These are phyloP conservation scores for Crocinoboletus sp. DNA, from an alignment of 1,284 basidiomycete species.

Conservation along the genomic window DNA sequence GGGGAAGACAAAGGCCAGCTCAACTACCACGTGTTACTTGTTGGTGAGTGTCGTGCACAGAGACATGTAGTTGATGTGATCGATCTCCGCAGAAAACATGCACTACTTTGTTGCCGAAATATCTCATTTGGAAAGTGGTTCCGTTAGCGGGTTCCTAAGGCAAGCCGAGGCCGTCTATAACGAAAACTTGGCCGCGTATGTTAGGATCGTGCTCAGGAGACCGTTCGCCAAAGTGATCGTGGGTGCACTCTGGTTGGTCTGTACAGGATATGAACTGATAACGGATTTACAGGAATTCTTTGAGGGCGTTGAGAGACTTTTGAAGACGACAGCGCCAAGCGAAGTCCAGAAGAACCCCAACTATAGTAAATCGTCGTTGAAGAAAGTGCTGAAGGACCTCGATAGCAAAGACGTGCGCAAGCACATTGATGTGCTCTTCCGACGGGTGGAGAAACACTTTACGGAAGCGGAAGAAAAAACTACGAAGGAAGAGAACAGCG, in stretches of 20 bases:
- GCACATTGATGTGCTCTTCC: conserved; percentile 80
- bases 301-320: conserved; percentile 83
- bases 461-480: conserved; percentile 69
- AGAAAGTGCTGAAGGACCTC: conserved; percentile 85
- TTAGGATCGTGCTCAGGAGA: conserved; percentile 82
- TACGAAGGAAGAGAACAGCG: conserved; percentile 52
- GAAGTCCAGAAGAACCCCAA: conserved; percentile 77
- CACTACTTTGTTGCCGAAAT: conserved; percentile 87
- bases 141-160: conserved; percentile 64
- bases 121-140: conserved; percentile 62
- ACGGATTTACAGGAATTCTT: conserved; percentile 76
- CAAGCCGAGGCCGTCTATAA: conserved; percentile 83
- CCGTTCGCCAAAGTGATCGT: conserved; percentile 89
- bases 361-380: conserved; percentile 76
- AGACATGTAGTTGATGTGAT: conserved; percentile 2
- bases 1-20: conserved; percentile 95
- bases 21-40: conserved; percentile 94
- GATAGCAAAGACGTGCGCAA: conserved; percentile 87
- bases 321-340: conserved; percentile 76
- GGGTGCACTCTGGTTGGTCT: conserved; percentile 28
- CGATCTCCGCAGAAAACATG: conserved; percentile 78
- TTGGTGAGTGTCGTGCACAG: conserved; percentile 57
- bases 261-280: conserved; percentile 7
- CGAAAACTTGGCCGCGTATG: conserved; percentile 83
- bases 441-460: conserved; percentile 96